Conservation (phyloP, 2,329 filamentous ascomycete species). For the Fusarium transvaalense region DNA sequence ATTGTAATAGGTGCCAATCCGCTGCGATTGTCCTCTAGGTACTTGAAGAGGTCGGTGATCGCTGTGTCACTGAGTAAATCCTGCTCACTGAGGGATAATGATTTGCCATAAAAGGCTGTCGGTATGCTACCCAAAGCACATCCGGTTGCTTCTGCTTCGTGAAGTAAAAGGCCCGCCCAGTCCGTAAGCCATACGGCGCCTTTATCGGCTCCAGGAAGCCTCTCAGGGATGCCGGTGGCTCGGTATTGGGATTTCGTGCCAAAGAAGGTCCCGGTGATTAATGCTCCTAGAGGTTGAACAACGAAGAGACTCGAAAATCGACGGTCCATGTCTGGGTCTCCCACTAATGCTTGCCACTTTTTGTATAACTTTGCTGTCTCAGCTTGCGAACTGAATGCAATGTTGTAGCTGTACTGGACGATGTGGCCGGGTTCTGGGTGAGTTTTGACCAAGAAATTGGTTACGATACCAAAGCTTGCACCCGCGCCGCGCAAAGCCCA, state of each 20-base stretch:
- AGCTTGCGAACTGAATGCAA: slow-evolving; percentile 62
- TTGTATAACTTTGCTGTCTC: slow-evolving; percentile 64
- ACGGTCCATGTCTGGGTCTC: slow-evolving; percentile 66
- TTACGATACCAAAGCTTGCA: slow-evolving; percentile 68
- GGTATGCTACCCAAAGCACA: slow-evolving; percentile 62
- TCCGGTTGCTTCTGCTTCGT: slow-evolving; percentile 63
- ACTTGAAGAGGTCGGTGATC: slow-evolving; percentile 65
- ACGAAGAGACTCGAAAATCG: slow-evolving; percentile 70
- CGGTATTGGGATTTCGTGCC: slow-evolving; percentile 69
- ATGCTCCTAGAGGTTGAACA: slow-evolving; percentile 64
- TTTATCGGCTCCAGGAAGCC: slow-evolving; percentile 57
- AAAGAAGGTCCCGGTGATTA: slow-evolving; percentile 72
- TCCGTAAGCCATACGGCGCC: slow-evolving; percentile 66
- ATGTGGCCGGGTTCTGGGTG: slow-evolving; percentile 67
- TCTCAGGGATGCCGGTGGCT: slow-evolving; percentile 61
- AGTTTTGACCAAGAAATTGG: slow-evolving; percentile 68
- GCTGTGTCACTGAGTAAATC: slow-evolving; percentile 61
- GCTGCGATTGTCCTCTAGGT: slow-evolving; percentile 62
- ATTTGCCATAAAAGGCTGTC: slow-evolving; percentile 68
- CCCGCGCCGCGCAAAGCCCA: slow-evolving; percentile 69
- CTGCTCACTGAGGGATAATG: slow-evolving; percentile 64
- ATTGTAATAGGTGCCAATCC: slow-evolving; percentile 70
- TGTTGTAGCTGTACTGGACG: slow-evolving; percentile 69
- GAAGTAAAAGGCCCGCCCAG: slow-evolving; percentile 71
- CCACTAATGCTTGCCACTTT: slow-evolving; percentile 69